Conservation (phyloP, 371 early-diverging fungal species). For the Mucor indicus region DNA sequence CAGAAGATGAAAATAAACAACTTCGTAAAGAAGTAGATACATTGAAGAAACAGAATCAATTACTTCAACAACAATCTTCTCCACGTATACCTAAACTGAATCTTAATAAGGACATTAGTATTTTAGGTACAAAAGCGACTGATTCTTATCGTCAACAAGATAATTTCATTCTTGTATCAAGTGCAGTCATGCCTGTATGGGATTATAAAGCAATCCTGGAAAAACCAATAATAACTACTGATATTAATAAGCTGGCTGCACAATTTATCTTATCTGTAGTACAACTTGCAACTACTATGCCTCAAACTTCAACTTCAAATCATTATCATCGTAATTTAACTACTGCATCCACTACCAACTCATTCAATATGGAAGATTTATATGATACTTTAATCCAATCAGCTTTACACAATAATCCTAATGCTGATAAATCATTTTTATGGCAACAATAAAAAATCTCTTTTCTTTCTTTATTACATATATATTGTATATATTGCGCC, state of each 20-base stretch:
- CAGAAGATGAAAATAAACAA: slow-evolving; percentile 58
- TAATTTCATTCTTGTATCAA: slow-evolving; percentile 44
- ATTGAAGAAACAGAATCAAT: slow-evolving; percentile 39
- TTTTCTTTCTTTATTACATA: not conserved
- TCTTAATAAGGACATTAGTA: slow-evolving; percentile 46
- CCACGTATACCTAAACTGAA: slow-evolving; percentile 40
- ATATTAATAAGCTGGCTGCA: slow-evolving; percentile 19
- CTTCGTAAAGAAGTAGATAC: slow-evolving; percentile 55
- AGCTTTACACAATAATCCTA: slow-evolving; percentile 22
- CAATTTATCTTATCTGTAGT: slow-evolving; percentile 28
- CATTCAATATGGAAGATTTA: slow-evolving; percentile 35
- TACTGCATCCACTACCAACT: not conserved
- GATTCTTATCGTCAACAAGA: slow-evolving; percentile 49
- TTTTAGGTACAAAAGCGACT: slow-evolving; percentile 41
- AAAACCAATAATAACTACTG: not conserved
- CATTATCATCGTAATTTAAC: too few species aligned
- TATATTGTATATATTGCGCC: not conserved
- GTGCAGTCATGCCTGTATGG: slow-evolving; percentile 49
- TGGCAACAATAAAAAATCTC: slow-evolving; percentile 30
- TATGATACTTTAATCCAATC: slow-evolving; percentile 46
- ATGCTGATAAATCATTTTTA: slow-evolving; percentile 31
- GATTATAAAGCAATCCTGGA: slow-evolving; percentile 36
- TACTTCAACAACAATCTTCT: slow-evolving; percentile 19
- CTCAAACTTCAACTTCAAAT: not conserved
- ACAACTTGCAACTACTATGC: slow-evolving; percentile 21